Evolutionary conservation across 2,329 filamentous ascomycete species (phyloP).

Genomic region (Tolypocladium capitatum): DNA sequence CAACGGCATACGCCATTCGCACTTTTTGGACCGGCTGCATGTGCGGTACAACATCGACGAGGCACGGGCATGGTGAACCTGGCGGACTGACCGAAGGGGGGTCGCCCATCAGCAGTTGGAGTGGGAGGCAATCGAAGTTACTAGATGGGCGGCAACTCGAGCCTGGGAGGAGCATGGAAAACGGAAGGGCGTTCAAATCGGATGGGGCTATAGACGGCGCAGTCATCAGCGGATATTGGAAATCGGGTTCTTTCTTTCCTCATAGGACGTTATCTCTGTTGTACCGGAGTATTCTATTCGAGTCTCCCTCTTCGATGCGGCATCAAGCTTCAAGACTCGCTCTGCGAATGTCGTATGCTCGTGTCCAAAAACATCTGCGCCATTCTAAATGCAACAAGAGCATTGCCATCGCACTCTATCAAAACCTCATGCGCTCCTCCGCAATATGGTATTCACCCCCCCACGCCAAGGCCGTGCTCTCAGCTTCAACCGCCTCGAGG

Average conservation of each 20-base stretch:
- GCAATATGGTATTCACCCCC: not conserved
- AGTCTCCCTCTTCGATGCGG: not conserved
- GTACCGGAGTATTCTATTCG: not conserved
- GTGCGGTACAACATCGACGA: conserved; percentile 49
- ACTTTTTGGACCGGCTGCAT: conserved; percentile 76
- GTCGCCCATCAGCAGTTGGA: not conserved
- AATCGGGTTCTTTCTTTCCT: not conserved
- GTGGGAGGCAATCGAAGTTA: too few species aligned
- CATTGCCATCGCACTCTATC: not conserved
- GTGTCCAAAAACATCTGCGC: not conserved
- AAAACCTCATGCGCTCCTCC: not conserved
- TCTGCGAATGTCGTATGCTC: not conserved
- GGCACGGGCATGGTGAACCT: not conserved
- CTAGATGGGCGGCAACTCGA: too few species aligned
- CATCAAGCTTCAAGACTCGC: not conserved
- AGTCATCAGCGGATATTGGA: not conserved
- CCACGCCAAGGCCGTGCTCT: not conserved
- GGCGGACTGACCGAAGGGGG: not conserved
- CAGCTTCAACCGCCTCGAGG: not conserved
- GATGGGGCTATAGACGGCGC: not conserved
- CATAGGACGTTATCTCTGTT: not conserved
- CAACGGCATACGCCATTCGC: conserved; percentile 76
- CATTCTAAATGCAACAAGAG: not conserved
- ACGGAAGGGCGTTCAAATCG: not conserved
- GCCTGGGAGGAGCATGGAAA: not conserved